Evolutionary conservation across 2,329 filamentous ascomycete genomes (phyloP).

Genomic region (Arachnomyces sp.): DNA sequence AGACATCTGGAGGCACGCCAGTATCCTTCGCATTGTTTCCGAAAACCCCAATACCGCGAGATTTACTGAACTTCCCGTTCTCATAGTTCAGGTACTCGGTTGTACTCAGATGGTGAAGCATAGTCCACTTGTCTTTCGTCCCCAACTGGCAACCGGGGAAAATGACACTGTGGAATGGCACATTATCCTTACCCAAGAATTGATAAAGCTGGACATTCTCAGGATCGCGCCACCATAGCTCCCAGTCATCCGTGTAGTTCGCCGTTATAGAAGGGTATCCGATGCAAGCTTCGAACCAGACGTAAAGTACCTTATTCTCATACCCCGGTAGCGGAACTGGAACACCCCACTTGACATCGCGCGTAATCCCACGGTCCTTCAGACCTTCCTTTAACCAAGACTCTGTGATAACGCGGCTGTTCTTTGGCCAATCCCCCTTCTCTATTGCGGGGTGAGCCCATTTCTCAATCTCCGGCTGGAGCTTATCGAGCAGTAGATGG

Average conservation of each 20-base stretch:
- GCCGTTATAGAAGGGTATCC: conserved; percentile 82
- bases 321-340: conserved; percentile 47
- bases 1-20: conserved; percentile 67
- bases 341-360: conserved; percentile 77
- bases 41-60: conserved; percentile 72
- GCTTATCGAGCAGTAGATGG: conserved; percentile 75
- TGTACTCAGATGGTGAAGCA: conserved; percentile 70
- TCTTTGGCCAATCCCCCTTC: conserved; percentile 50
- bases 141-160: conserved; percentile 78
- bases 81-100: conserved; percentile 78
- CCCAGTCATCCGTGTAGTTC: conserved; percentile 72
- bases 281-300: conserved; percentile 77
- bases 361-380: conserved; percentile 69
- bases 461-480: conserved; percentile 65
- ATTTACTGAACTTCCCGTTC: conserved; percentile 77
- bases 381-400: conserved; percentile 59
- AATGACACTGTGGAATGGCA: conserved; percentile 71
- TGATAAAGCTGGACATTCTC: conserved; percentile 75
- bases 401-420: conserved; percentile 37
- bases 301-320: conserved; percentile 69
- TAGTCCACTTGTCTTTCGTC: conserved; percentile 71
- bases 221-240: conserved; percentile 80
- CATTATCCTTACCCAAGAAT: conserved; percentile 82
- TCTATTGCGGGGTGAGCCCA: conserved; percentile 69
- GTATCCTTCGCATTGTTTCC: conserved; percentile 74